These are phyloP conservation scores for Acanthamoeba lugdunensis DNA, from an alignment of 208 protist genomes.

Conservation along the genomic window DNA sequence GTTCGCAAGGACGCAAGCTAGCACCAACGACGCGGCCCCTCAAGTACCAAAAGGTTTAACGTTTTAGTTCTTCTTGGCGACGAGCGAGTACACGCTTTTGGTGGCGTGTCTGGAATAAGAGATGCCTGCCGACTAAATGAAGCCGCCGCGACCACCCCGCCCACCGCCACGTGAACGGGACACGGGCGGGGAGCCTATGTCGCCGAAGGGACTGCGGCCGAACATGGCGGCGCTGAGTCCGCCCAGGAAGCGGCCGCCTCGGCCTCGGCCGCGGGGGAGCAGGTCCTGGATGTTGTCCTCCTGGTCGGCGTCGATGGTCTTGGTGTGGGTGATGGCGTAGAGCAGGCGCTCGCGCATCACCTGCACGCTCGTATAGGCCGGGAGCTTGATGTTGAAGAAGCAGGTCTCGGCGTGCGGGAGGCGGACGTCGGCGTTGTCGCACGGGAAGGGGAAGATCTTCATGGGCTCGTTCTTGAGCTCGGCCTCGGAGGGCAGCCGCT, in stretches of 20 bases:
- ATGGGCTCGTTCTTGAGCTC: conserved; percentile 64
- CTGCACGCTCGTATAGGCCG: conserved; percentile 76
- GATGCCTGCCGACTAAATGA: neutral
- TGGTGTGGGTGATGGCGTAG: conserved; percentile 77
- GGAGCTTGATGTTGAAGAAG: conserved; percentile 83
- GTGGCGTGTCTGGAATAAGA: too few species aligned
- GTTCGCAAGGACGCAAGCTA: too few species aligned
- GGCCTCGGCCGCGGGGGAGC: neutral
- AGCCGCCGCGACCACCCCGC: neutral
- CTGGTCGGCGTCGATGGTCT: conserved; percentile 63
- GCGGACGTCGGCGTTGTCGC: conserved; percentile 1
- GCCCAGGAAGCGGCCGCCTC: conserved; percentile 5
- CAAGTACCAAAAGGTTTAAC: too few species aligned
- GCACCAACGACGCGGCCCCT: too few species aligned
- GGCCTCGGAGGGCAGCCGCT: conserved; percentile 41
- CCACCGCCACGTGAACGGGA: neutral
- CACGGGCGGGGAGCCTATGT: neutral
- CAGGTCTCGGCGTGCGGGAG: conserved; percentile 83
- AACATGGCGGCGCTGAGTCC: neutral
- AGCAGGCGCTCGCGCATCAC: conserved; percentile 78
- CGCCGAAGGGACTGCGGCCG: conserved; percentile 13
- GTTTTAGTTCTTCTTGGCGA: too few species aligned
- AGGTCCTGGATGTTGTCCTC: conserved; percentile 40
- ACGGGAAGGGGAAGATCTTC: conserved; percentile 2
- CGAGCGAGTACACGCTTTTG: too few species aligned